Evolutionary conservation across 192 early-diverging fungal genomes (phyloP), one percentile per base, ranked within the genome.

Genomic region (Coemansia sp.): DNA sequence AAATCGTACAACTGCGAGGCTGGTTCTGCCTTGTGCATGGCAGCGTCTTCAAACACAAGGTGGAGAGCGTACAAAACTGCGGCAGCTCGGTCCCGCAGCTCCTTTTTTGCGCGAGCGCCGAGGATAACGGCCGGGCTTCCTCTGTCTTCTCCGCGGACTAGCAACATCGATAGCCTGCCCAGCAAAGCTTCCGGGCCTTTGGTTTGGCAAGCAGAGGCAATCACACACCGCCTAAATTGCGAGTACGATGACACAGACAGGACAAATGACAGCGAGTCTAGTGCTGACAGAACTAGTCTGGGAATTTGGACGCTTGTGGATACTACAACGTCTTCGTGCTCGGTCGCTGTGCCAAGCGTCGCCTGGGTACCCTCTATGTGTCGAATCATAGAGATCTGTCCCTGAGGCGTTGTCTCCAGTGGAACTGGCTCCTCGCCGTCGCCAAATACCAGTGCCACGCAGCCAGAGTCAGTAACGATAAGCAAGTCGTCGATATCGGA

Each of bases 21-120:
- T 18, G 75, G 36, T 49, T 83, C 75, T 8, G 47, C 57, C 12
- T 49, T 69, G 68, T 69, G 64, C 33, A 83, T 40, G 0, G 69
- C 36, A 1, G 80, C 69, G 43, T 83, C 80, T 33, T 83, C 75
- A 13, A 72, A 72, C 16, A 83, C 80, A 36, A 83, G 69, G 33
- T 55, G 72, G 24, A 83, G 76, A 3, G 66, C 75, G 69, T 64
- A 83, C 55, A 83, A 24, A 11, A 66, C 80, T 3, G 80, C 80
- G 1, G 68, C 38, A 2, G 75, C 68, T 12, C 80, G 68, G 16
- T 74, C 67, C 15, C 69, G 62, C 24, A 83, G 52, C 66, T 83
- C 80, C 5, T 66, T 62, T 16, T 57, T 71, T 16, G 62, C 72
- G 18, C 70, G 69, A 13, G 69, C 53, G 2, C 66, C 65, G 15